Conservation (phyloP, 169 alveolate species). For the Eimeria falciformis region DNA sequence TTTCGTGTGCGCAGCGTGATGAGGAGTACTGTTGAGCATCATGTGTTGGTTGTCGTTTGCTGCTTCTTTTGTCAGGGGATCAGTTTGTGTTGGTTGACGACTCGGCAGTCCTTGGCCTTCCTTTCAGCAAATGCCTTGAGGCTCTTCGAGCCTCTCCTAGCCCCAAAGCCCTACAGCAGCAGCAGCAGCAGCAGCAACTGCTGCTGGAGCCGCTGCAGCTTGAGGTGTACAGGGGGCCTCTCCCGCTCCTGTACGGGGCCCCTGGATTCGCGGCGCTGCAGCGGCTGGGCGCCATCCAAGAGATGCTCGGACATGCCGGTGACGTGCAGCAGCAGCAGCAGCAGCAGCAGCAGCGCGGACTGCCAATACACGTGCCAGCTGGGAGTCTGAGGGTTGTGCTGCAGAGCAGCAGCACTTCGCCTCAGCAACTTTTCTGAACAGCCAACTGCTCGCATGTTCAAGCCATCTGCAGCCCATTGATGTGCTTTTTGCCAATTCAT, state of each 20-base stretch:
- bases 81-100: conserved; percentile 32
- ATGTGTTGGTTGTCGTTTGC: background rate
- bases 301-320: background rate
- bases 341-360: conserved; percentile 42
- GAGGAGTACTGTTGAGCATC: no score
- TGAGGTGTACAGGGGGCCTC: conserved; percentile 44
- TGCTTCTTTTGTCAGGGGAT: background rate
- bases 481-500: no score
- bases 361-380: background rate
- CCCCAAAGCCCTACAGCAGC: background rate
- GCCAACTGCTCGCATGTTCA: no score
- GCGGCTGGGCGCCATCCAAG: conserved; percentile 27
- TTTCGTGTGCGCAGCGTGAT: no score
- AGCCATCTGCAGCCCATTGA: no score
- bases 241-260: conserved; percentile 57
- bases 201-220: conserved; percentile 48
- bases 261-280: conserved; percentile 35
- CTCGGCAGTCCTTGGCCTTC: conserved; percentile 14
- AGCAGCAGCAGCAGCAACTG: background rate
- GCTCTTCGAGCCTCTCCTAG: conserved; percentile 6
- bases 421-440: background rate
- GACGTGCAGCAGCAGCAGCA: background rate
- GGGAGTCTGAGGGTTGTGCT: conserved; percentile 14
- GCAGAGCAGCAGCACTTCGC: background rate
- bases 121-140: background rate